phyloP scores from a whole-genome alignment of 2,329 filamentous ascomycete genomes.

The Lecanosticta acicola region DNA sequence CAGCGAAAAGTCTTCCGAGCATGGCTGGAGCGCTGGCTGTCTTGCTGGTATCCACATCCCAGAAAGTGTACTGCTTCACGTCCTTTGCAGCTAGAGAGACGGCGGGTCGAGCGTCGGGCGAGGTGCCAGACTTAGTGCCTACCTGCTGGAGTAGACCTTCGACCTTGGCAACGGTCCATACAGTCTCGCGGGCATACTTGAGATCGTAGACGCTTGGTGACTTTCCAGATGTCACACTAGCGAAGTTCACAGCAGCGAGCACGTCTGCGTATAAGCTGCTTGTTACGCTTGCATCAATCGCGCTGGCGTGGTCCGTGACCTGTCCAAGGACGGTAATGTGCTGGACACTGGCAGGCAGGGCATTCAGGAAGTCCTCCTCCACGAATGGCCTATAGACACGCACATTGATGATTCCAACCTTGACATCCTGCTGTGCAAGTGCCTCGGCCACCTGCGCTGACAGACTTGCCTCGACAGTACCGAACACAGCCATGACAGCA shows the following conservation, averaged over 20 bases:
- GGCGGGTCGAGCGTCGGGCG: slow-evolving; percentile 33
- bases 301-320: slow-evolving; percentile 66
- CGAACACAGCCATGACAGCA: slow-evolving; percentile 83
- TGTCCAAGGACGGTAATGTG: slow-evolving; percentile 84
- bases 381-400: slow-evolving; percentile 92
- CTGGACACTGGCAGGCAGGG: slow-evolving; percentile 68
- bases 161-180: slow-evolving; percentile 56
- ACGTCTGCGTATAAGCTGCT: slow-evolving; percentile 93
- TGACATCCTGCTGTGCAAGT: slow-evolving; percentile 65
- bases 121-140: slow-evolving; percentile 36
- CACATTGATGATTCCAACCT: slow-evolving; percentile 83
- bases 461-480: slow-evolving; percentile 82
- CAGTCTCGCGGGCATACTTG: slow-evolving; percentile 76
- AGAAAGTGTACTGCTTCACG: slow-evolving; percentile 84
- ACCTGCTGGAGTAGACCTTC: slow-evolving; percentile 45
- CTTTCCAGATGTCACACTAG: slow-evolving; percentile 55
- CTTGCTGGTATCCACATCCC: slow-evolving; percentile 74
- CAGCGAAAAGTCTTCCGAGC: slow-evolving; percentile 55
- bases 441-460: slow-evolving; percentile 72
- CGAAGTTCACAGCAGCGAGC: slow-evolving; percentile 76
- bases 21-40: slow-evolving; percentile 59
- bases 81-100: slow-evolving; percentile 45
- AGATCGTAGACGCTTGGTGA: slow-evolving; percentile 67
- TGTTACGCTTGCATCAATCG: slow-evolving; percentile 68
- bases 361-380: slow-evolving; percentile 85